Base-by-base conservation (phyloP, 352 stramenopile species). In the Phytopythium oedochilum region DNA sequence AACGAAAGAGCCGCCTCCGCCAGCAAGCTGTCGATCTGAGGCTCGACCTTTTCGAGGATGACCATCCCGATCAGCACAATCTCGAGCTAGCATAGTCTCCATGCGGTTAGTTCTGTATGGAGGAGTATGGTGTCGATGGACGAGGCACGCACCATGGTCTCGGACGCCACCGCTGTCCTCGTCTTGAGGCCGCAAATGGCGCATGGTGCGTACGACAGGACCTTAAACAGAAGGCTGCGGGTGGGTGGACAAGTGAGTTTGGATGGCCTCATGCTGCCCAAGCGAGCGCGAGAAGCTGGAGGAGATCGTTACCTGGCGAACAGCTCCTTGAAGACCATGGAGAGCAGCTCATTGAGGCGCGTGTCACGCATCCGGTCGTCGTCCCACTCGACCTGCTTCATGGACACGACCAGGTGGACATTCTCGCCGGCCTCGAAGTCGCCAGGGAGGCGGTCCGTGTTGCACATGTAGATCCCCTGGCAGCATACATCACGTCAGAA, bases 331-430 rank as follows among this genome's bases (percentile, higher is more conserved):
- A 94, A 94, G 1, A 94, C 80, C 52, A 83, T 66, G 8, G 84
- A 94, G 2, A 94, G 70, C 12, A 92, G 63, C 48, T 92, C 82
- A 32, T 94, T 94, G 0, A 94, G 63, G 3, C 84, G 81, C 2
- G 84, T 94, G 57, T 94, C 83, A 6, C 84, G 76, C 78, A 90
- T 92, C n/a, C 82, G 75, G 28, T 90, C 78, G 75, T 92, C 84
- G 55, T 94, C 83, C 84, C 82, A 92, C 55, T 94, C 83, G 5
- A 94, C 84, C 43, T 83, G 72, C 55, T 92, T 94, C 80, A 92
- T 92, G 9, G 82, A 89, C 20, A 94, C 74, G 51, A 94, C 78
- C n/a, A 94, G 60, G 47, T 92, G 84, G 39, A 94, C 75, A 50
- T 94, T 94, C 31, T 82, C 74, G 35, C 79, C 81, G 0, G 78